phyloP scores from a whole-genome alignment of 2,329 filamentous ascomycete genomes.

The Trichoderma aggressivum region DNA sequence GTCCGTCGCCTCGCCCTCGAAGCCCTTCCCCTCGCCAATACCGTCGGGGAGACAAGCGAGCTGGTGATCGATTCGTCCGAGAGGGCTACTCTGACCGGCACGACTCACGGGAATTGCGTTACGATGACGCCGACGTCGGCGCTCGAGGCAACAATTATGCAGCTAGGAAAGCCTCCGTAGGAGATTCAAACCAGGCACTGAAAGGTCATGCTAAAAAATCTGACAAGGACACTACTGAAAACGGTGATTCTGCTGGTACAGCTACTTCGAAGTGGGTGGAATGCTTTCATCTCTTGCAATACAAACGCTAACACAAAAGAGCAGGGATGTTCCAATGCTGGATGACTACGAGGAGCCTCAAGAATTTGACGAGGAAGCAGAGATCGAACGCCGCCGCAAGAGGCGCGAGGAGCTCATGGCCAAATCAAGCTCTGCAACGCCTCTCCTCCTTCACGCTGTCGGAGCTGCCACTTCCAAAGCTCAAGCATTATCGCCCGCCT shows the following conservation, averaged over 20 bases:
- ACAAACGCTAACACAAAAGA: constrained; percentile 21
- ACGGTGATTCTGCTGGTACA: not conserved
- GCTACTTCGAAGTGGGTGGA: constrained; percentile 1
- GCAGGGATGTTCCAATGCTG: constrained; percentile 21
- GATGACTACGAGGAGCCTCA: constrained; percentile 51
- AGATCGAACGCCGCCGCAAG: constrained; percentile 81
- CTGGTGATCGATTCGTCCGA: constrained; percentile 34
- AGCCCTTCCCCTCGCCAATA: constrained; percentile 49
- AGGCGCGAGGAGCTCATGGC: constrained; percentile 80
- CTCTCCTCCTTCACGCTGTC: constrained; percentile 72
- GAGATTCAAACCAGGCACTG: constrained; percentile 55
- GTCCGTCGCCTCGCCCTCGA: constrained; percentile 52
- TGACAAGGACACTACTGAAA: constrained; percentile 45
- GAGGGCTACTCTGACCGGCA: constrained; percentile 29
- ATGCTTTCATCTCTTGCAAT: not conserved
- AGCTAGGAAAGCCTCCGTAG: constrained; percentile 61
- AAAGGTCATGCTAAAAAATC: constrained; percentile 71
- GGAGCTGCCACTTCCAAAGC: constrained; percentile 57
- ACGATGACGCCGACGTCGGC: constrained; percentile 41
- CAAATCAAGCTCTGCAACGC: constrained; percentile 72
- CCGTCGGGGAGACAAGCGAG: constrained; percentile 37
- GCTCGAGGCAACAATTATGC: constrained; percentile 51
- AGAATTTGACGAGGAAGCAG: constrained; percentile 73
- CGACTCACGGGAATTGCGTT: constrained; percentile 32
- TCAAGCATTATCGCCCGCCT: constrained; percentile 51